A percentile compares a stretch with the other conserved stretches of the same genome.
phyloP scores from a whole-genome alignment of 352 stramenopile genomes.

The Phytophthora pisi region DNA sequence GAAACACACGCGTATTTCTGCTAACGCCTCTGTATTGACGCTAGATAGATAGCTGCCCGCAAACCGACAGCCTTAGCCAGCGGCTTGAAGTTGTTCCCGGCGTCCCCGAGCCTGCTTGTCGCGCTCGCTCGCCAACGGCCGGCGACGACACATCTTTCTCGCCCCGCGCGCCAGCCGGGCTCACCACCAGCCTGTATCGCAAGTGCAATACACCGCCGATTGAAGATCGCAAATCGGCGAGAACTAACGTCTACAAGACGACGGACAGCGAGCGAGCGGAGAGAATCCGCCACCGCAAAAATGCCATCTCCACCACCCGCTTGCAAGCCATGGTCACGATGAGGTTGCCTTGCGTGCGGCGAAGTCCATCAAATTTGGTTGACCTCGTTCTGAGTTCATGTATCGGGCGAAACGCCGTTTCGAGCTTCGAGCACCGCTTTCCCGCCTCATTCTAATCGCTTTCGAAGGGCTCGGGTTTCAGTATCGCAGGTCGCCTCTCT shows the following conservation, averaged over 20 bases:
- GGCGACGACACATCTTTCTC: slow-evolving; percentile 20
- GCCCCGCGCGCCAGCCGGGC: slow-evolving; percentile 8
- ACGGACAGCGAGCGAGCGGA: neutral
- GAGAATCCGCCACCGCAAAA: neutral
- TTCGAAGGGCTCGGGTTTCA: neutral
- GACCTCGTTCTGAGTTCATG: too few relatives aligned
- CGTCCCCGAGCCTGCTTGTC: neutral
- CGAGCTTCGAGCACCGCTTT: neutral
- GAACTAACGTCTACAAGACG: slow-evolving; percentile 4
- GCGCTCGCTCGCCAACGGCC: neutral
- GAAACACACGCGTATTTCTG: slow-evolving; percentile 20
- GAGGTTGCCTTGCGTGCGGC: neutral
- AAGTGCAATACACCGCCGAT: slow-evolving; percentile 31
- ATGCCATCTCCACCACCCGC: neutral
- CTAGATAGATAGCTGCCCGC: too few relatives aligned
- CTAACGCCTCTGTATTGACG: neutral
- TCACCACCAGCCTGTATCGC: slow-evolving; percentile 9
- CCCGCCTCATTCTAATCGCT: neutral
- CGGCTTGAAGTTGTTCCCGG: slow-evolving; percentile 5
- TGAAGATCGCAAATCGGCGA: slow-evolving; percentile 24
- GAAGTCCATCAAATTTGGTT: neutral
- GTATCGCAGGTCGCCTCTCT: slow-evolving; percentile 4
- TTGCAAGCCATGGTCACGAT: neutral
- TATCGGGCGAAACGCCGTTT: neutral
- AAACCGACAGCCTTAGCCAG: neutral